Evolutionary conservation across 2,329 filamentous ascomycete species (phyloP).

Genomic region (Cercospora nicotianae): DNA sequence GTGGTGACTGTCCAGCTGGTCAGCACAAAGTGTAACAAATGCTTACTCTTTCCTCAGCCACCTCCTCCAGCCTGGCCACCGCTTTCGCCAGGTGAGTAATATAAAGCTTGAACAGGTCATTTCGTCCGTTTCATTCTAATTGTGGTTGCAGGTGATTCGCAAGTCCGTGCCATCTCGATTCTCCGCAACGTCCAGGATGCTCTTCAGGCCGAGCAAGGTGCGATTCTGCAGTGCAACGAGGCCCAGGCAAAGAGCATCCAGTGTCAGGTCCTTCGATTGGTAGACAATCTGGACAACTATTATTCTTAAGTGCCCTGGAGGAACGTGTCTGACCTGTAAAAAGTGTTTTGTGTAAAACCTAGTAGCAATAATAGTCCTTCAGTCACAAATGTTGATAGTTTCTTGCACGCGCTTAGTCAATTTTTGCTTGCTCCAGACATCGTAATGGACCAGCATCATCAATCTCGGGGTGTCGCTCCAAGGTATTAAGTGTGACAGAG

Average conservation of each 20-base stretch:
- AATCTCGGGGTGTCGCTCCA: background rate
- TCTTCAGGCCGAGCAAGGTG: constrained; percentile 16
- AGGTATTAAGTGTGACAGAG: background rate
- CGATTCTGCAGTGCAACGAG: constrained; percentile 16
- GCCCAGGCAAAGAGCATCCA: constrained; percentile 12
- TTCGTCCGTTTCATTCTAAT: background rate
- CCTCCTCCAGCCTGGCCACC: constrained; percentile 14
- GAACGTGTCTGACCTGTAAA: background rate
- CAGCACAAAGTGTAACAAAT: background rate
- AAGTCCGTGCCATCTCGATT: constrained; percentile 19
- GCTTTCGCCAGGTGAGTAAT: constrained; percentile 7
- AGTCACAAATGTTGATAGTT: background rate
- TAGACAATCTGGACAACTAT: constrained; percentile 16
- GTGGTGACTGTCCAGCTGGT: background rate
- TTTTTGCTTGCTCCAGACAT: background rate
- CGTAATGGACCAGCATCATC: background rate
- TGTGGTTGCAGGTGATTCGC: background rate
- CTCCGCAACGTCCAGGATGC: constrained; percentile 16
- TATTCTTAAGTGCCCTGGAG: constrained; percentile 4
- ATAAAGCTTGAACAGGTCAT: background rate
- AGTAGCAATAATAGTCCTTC: background rate
- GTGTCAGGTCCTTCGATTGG: constrained; percentile 17
- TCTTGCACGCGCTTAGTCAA: background rate
- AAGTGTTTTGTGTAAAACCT: background rate
- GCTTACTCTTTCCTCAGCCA: background rate